Percentiles rank a stretch among this genome's conserved stretches.
Evolutionary conservation across 2,329 filamentous ascomycete species (phyloP).

Genomic region (Calonectria leucothoes): DNA sequence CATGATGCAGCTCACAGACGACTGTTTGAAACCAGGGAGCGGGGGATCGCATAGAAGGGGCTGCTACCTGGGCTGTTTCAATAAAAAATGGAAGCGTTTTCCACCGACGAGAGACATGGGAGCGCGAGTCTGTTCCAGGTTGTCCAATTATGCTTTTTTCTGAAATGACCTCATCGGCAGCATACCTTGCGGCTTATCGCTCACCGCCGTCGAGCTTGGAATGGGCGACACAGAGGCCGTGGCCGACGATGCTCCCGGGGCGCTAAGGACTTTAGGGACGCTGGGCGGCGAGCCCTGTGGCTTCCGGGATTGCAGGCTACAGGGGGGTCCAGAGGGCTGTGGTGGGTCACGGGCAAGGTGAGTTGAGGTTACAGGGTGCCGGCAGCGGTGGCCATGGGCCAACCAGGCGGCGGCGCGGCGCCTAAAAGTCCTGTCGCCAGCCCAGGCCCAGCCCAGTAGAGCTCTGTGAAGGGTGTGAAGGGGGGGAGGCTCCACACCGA

Average conservation of each 20-base stretch:
- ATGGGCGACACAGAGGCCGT: background rate
- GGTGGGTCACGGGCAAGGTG: background rate
- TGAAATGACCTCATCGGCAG: constrained; percentile 39
- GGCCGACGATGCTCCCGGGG: background rate
- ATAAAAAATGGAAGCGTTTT: background rate
- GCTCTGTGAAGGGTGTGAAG: background rate
- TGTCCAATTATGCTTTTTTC: background rate
- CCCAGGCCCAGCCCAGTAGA: background rate
- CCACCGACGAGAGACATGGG: background rate
- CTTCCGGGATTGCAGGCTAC: background rate
- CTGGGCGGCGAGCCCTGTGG: background rate
- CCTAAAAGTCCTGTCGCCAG: constrained; percentile 27
- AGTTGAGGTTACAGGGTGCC: background rate
- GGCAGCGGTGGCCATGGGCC: constrained; percentile 10
- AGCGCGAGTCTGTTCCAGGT: background rate
- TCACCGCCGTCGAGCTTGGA: constrained; percentile 11
- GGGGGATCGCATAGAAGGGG: background rate
- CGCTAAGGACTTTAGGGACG: background rate
- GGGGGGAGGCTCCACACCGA: constrained; percentile 14
- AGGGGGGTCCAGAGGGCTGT: constrained; percentile 9
- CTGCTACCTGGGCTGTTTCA: constrained; percentile 5
- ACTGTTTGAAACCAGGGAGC: constrained; percentile 14
- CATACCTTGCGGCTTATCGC: background rate
- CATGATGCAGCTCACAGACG: background rate
- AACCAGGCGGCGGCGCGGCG: constrained; percentile 8